These are phyloP conservation scores for Tilletia setariae DNA, from an alignment of 1,284 basidiomycete species.

Conservation along the genomic window DNA sequence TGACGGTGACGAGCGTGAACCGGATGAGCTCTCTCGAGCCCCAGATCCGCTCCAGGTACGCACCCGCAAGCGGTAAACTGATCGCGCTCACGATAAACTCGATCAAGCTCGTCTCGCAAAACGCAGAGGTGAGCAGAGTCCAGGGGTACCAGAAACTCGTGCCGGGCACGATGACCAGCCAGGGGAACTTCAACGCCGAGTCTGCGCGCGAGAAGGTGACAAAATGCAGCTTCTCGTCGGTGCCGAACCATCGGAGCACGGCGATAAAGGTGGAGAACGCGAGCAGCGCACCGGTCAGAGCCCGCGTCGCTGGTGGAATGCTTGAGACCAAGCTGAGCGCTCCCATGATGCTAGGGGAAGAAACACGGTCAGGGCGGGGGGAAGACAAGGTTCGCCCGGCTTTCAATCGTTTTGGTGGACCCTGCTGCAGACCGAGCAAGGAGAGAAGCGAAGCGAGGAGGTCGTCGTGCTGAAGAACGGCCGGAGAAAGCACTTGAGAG, in stretches of 20 bases:
- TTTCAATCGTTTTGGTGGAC: slow-evolving; percentile 57
- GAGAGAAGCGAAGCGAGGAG: too few species aligned
- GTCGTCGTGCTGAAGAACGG: too few species aligned
- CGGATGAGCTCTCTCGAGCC: slow-evolving; percentile 79
- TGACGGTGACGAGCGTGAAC: slow-evolving; percentile 70
- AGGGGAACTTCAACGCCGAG: slow-evolving; percentile 62
- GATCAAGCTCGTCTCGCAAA: slow-evolving; percentile 77
- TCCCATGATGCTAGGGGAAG: slow-evolving; percentile 23
- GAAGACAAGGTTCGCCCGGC: too few species aligned
- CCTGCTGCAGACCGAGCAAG: neutral
- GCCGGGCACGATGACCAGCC: slow-evolving; percentile 80
- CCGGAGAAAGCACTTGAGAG: too few species aligned
- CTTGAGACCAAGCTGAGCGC: slow-evolving; percentile 21
- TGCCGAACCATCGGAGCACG: slow-evolving; percentile 32
- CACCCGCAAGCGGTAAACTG: slow-evolving; percentile 72
- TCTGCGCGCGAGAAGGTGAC: slow-evolving; percentile 53
- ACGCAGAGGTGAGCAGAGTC: slow-evolving; percentile 77
- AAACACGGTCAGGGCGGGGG: neutral
- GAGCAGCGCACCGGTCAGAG: slow-evolving; percentile 49
- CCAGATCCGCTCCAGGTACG: slow-evolving; percentile 93
- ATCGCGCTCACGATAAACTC: slow-evolving; percentile 74
- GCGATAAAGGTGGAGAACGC: slow-evolving; percentile 30
- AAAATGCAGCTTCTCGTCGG: slow-evolving; percentile 28
- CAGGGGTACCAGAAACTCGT: slow-evolving; percentile 78
- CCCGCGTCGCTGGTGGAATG: slow-evolving; percentile 22